phyloP scores from a whole-genome alignment of 2,329 filamentous ascomycete species.

The Penicillium fuscoglaucum region DNA sequence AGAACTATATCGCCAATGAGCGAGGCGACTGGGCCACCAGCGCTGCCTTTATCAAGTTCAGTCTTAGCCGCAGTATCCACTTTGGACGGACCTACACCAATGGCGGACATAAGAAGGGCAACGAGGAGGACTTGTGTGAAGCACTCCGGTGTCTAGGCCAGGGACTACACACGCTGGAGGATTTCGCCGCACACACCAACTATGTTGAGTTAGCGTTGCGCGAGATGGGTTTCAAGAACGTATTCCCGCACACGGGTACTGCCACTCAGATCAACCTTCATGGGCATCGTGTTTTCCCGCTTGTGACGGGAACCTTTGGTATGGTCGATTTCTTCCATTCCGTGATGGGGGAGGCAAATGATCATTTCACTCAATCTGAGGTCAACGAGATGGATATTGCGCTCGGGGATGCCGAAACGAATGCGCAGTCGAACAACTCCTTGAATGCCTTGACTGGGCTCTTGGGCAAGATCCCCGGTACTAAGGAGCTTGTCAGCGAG shows the following conservation, averaged over 20 bases:
- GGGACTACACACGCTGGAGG: constrained; percentile 76
- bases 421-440: constrained; percentile 43
- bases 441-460: constrained; percentile 68
- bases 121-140: constrained; percentile 76
- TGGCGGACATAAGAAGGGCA: constrained; percentile 62
- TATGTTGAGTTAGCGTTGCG: constrained; percentile 76
- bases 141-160: constrained; percentile 75
- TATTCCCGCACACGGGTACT: constrained; percentile 74
- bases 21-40: constrained; percentile 85
- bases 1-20: constrained; percentile 98
- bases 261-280: constrained; percentile 64
- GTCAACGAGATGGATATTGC: constrained; percentile 77
- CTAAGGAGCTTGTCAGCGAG: constrained; percentile 65
- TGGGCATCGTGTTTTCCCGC: constrained; percentile 68
- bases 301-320: constrained; percentile 73
- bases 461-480: constrained; percentile 74
- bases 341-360: constrained; percentile 72
- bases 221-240: constrained; percentile 66
- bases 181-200: constrained; percentile 77
- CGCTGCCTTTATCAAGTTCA: constrained; percentile 77
- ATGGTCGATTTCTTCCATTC: constrained; percentile 83
- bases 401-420: constrained; percentile 66
- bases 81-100: constrained; percentile 73
- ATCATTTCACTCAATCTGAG: constrained; percentile 82
- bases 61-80: constrained; percentile 71